A percentile compares a stretch with the other conserved stretches of the same genome.
Conservation (phyloP, 164 flowering plant species). For the Vitis vinifera region ASM3070453v1 NC_081814.1:2439501-2440000, state of each 20-base stretch:
- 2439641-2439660: slow-evolving; percentile 92
- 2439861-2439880: no score
- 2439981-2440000: neutral
- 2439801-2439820: neutral
- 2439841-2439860: no score
- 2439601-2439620: slow-evolving; percentile 27
- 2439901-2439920: no score
- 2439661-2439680: slow-evolving; percentile 72
- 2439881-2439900: no score
- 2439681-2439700: slow-evolving; percentile 20
- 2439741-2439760: slow-evolving; percentile 79
- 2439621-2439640: slow-evolving; percentile 83
- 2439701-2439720: slow-evolving; percentile 48
- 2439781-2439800: slow-evolving; percentile 78
- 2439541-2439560: neutral
- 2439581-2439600: slow-evolving; percentile 57
- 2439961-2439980: no score
- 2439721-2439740: slow-evolving; percentile 54
- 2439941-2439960: no score
- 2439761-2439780: slow-evolving; percentile 54
- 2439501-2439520: neutral
- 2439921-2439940: no score
- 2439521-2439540: neutral
- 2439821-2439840: neutral
- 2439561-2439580: slow-evolving; percentile 48